Conservation (phyloP, 2,329 filamentous ascomycete genomes). For the Helotiales sp. region DNA sequence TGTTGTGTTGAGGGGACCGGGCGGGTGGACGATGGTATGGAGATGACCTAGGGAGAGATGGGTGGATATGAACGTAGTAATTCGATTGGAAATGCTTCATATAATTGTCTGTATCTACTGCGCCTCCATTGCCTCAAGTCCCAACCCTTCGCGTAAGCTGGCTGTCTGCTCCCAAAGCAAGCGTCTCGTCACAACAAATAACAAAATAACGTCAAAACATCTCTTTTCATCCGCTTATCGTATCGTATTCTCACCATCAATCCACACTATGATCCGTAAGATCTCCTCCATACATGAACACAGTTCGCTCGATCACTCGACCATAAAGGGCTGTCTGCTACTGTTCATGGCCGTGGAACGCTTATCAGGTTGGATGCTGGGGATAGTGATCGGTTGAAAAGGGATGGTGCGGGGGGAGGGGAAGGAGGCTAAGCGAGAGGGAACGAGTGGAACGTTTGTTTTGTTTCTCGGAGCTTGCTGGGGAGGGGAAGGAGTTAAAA, state of each 20-base stretch:
- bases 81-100: not conserved
- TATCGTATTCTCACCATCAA: not conserved
- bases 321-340: slow-evolving; percentile 8
- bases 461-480: too few species aligned
- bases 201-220: not conserved
- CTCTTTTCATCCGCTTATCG: not conserved
- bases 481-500: too few species aligned
- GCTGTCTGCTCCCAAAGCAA: not conserved
- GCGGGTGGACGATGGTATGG: not conserved
- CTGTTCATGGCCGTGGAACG: not conserved
- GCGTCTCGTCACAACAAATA: not conserved
- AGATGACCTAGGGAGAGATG: not conserved
- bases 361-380: not conserved
- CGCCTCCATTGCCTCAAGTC: not conserved
- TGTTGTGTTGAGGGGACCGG: not conserved
- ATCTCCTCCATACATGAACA: not conserved
- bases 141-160: not conserved
- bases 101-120: not conserved
- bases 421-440: not conserved
- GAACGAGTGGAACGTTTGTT: not conserved
- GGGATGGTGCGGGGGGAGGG: too few species aligned
- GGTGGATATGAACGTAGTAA: not conserved
- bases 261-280: slow-evolving; percentile 6
- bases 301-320: slow-evolving; percentile 3
- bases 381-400: not conserved